Conservation (phyloP, 768 basidiomycete species). For the Rhizopogon vinicolor region DNA sequence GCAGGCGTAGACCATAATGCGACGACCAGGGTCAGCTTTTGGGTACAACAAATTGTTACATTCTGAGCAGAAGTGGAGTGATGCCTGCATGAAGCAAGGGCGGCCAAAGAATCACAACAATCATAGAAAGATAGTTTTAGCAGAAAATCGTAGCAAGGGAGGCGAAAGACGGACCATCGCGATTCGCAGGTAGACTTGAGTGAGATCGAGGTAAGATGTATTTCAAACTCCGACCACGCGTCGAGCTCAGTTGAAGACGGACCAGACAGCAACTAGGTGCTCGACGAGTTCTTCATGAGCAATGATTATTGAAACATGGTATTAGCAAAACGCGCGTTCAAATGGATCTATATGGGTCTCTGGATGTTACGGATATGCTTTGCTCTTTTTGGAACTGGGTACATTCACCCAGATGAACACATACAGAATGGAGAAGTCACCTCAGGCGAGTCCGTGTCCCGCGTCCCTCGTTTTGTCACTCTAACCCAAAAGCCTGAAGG, state of each 20-base stretch:
- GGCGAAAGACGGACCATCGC: constrained; percentile 21
- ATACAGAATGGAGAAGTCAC: constrained; percentile 37
- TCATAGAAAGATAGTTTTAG: constrained; percentile 9
- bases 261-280: too few relatives aligned
- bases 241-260: too few relatives aligned
- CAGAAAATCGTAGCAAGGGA: constrained; percentile 1
- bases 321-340: constrained; percentile 11
- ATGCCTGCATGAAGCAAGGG: constrained; percentile 45
- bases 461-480: not conserved
- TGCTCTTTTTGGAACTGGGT: constrained; percentile 30
- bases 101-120: not conserved
- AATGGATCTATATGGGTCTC: constrained; percentile 15
- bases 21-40: constrained; percentile 81
- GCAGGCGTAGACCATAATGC: constrained; percentile 87
- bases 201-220: constrained; percentile 8
- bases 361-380: constrained; percentile 24
- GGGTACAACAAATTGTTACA: constrained; percentile 96
- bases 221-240: constrained; percentile 25
- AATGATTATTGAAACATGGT: constrained; percentile 5
- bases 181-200: not conserved
- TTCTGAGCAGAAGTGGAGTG: constrained; percentile 88
- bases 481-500: constrained; percentile 17
- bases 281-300: not conserved
- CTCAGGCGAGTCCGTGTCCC: constrained; percentile 22
- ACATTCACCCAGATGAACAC: constrained; percentile 39